Conservation (phyloP, 768 basidiomycete genomes). For the Termitomyces sp. region DNA sequence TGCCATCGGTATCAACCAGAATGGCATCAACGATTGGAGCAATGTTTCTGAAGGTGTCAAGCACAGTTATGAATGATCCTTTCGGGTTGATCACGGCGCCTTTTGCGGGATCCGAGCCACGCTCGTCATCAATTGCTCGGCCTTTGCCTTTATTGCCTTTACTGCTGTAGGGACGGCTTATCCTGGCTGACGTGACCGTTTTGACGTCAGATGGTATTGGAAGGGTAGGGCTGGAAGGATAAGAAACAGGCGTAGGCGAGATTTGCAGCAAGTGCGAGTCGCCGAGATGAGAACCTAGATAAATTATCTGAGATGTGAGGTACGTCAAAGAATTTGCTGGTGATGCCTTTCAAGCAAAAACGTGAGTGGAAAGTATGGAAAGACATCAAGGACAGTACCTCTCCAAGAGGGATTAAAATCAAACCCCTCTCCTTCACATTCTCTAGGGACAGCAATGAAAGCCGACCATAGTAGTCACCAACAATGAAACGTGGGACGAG, state of each 20-base stretch:
- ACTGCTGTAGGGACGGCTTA: conserved; percentile 22
- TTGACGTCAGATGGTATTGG: conserved; percentile 44
- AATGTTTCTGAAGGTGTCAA: conserved; percentile 69
- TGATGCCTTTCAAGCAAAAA: conserved; percentile 45
- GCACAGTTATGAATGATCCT: conserved; percentile 53
- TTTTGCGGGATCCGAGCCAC: conserved; percentile 23
- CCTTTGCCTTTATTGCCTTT: conserved; percentile 39
- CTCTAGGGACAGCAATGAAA: conserved; percentile 59
- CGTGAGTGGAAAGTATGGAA: not conserved
- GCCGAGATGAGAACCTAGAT: conserved; percentile 76
- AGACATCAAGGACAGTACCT: conserved; percentile 37
- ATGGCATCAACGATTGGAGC: conserved; percentile 80
- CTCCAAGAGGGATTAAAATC: conserved; percentile 62
- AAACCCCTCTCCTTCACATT: conserved; percentile 36
- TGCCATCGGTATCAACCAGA: conserved; percentile 66
- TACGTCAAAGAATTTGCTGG: conserved; percentile 68
- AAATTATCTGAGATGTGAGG: conserved; percentile 63
- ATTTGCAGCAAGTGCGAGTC: conserved; percentile 76
- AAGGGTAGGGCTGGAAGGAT: conserved; percentile 36
- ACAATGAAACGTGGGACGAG: conserved; percentile 45
- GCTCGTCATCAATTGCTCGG: conserved; percentile 25
- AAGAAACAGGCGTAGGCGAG: conserved; percentile 36
- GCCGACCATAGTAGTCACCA: conserved; percentile 66
- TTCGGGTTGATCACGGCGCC: conserved; percentile 45
- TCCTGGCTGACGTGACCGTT: conserved; percentile 29